Percentiles rank a stretch among this genome's conserved stretches.
Conservation (phyloP, 192 early-diverging fungal species). For the Coemansia erecta region DNA sequence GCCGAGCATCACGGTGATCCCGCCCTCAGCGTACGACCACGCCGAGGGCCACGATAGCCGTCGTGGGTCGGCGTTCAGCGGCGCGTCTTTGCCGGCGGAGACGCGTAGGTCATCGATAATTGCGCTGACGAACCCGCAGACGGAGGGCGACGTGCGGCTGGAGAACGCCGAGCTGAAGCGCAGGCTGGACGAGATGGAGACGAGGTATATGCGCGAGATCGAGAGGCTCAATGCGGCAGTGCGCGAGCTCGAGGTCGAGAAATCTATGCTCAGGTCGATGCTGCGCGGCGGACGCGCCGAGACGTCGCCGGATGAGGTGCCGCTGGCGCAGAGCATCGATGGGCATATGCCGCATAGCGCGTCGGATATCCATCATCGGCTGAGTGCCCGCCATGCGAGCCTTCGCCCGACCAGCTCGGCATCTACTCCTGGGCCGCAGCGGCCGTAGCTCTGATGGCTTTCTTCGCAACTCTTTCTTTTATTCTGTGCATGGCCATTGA, state of each 20-base stretch:
- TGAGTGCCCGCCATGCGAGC: neutral
- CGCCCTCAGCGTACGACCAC: neutral
- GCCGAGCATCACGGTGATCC: neutral
- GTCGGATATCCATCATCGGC: neutral
- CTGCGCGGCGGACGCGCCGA: constrained; percentile 24
- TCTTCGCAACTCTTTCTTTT: neutral
- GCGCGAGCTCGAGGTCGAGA: constrained; percentile 48
- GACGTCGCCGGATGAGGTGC: neutral
- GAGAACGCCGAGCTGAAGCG: constrained; percentile 47
- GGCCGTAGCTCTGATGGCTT: neutral
- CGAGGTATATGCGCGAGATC: constrained; percentile 27
- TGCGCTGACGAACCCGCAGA: constrained; percentile 49
- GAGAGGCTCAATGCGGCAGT: constrained; percentile 28
- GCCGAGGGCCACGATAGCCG: constrained; percentile 6
- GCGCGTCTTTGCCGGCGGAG: constrained; percentile 9
- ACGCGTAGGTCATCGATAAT: constrained; percentile 49
- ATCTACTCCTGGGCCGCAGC: neutral
- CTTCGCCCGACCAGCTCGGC: neutral
- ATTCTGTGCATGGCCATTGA: neutral
- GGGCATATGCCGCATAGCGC: neutral
- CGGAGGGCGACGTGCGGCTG: constrained; percentile 30
- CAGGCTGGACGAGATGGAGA: constrained; percentile 46
- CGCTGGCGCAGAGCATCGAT: constrained; percentile 6
- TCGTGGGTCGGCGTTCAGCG: constrained; percentile 14
- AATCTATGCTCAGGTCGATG: constrained; percentile 47